Base-by-base conservation (phyloP, 805 yeast genomes). In the Saccharomycopsis babjevae region DNA sequence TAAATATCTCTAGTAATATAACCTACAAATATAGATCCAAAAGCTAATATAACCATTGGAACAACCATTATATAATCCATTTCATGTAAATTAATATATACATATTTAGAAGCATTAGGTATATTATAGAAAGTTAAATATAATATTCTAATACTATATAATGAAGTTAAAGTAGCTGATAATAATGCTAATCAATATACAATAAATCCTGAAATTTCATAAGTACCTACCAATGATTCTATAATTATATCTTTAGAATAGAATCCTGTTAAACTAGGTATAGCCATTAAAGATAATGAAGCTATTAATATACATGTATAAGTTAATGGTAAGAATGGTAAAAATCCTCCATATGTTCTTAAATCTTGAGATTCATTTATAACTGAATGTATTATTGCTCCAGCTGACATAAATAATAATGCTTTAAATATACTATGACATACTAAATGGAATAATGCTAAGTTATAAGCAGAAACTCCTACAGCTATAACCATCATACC, bases 221-320 rank as follows among this genome's bases (percentile, higher is more conserved):
- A 67, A 43, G 58, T 58, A 54, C 69, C 68, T 56, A 62, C 58
- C 57, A 60, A 57, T 56, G 66, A 65, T 66, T 66, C 67, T 25
- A 67, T 64, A 25, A 66, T 64, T 13, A 66, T 64, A 66, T 66
- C 68, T 64, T 66, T 66, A 56, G 67, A 64, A 64, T 66, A 67
- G 63, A 62, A 67, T 11, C 69, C 69, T 36, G 66, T 66, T 62
- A 67, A 61, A 30, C 67, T 60, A 55, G 67, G 68, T 38, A 64
- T 57, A 39, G 67, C 68, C 67, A 65, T 66, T 62, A 66, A 62
- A 22, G 66, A 63, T 65, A 66, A 63, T 61, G 66, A 66, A n/a
- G 62, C 67, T 15, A 67, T 67, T 63, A 66, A 62, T 40, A 67
- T 38, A 63, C 66, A 62, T 30, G 59, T 59, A 67, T 66, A 67